Evolutionary conservation across 1,284 basidiomycete species (phyloP), one percentile per base, ranked within the genome.

Genomic region (Polyporus tsugae): DNA sequence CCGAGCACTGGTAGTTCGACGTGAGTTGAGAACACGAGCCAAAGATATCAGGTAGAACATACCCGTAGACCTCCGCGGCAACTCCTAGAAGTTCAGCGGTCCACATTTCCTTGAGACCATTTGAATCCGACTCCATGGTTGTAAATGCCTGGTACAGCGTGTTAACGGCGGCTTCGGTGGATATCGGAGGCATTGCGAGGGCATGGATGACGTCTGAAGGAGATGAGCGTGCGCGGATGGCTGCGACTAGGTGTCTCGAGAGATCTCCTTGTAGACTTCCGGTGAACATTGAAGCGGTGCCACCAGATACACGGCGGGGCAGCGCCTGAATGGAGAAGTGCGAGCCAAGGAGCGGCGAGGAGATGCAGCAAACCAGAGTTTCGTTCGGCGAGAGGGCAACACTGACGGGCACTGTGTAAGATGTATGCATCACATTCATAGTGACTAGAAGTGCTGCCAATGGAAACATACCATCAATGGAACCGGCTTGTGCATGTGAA

Each of bases 11-110:
- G 67, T 61, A 25, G 38, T 63, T 62, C 44, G 38, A 57, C 7
- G 33, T 60, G 11, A 60, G 58, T 25, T 41, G n/a, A 15, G 10
- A 10, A 38, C 35, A 55, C 33, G 6, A 11, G 36, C 22, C 46
- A 38, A 29, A 29, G 19, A 38, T 15, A 39, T 13, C 1, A 41
- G n/a, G 6, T 6, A 4, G 11, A 52, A 71, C 81, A 64, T 71
- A 86, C 88, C 81, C 82, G 73, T 91, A 91, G 19, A 89, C 77
- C 72, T 90, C 89, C 25, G 88, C 81, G 2, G 83, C 82, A 22
- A 86, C 77, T 1, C 89, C 89, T 36, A 91, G 67, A 41, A 89
- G 76, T 62, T 88, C 85, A 71, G 80, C 79, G 3, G 80, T 82
- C 80, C 75, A 80, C 62, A 74, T 71, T 53, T 75, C 75, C 52